These are phyloP conservation scores for Podospora appendiculata DNA, from an alignment of 495 filamentous ascomycete genomes.

Conservation along the genomic window DNA sequence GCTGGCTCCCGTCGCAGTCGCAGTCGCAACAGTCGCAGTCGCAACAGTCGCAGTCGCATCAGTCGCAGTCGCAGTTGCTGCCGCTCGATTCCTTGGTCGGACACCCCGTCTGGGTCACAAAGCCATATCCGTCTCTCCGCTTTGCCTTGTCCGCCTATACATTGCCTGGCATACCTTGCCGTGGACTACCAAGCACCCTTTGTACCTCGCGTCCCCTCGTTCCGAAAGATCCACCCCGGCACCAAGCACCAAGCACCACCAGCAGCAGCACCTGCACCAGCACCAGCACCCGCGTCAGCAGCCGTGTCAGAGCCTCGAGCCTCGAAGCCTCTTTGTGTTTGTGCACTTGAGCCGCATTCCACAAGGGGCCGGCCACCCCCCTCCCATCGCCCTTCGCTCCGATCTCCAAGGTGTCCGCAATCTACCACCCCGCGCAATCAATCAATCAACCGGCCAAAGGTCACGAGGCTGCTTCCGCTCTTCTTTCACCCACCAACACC, in stretches of 20 bases:
- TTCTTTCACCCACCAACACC: constrained; percentile 15
- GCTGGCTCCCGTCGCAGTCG: no score
- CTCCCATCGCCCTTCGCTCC: constrained; percentile 7
- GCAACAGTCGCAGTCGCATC: no score
- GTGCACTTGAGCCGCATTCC: constrained; percentile 21
- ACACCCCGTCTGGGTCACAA: no score
- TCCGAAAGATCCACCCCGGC: no score
- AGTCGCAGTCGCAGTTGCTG: no score
- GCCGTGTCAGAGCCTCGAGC: not conserved
- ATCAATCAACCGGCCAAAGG: constrained; percentile 15
- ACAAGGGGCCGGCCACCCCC: constrained; percentile 4
- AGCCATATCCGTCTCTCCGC: no score
- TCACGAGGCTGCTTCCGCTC: constrained; percentile 21
- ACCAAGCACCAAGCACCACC: not conserved
- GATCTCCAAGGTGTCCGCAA: constrained; percentile 11
- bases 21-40: no score
- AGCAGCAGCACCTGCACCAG: not conserved
- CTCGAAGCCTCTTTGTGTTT: not conserved
- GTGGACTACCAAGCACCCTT: no score
- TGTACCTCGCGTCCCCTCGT: no score
- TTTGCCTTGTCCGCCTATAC: no score
- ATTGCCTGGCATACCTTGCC: no score
- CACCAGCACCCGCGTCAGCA: not conserved
- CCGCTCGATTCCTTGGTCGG: no score
- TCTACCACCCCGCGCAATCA: constrained; percentile 17